A percentile compares a stretch with the other conserved stretches of the same genome.
Conservation (phyloP, 352 stramenopile genomes). For the Elongisporangium undulatum region DNA sequence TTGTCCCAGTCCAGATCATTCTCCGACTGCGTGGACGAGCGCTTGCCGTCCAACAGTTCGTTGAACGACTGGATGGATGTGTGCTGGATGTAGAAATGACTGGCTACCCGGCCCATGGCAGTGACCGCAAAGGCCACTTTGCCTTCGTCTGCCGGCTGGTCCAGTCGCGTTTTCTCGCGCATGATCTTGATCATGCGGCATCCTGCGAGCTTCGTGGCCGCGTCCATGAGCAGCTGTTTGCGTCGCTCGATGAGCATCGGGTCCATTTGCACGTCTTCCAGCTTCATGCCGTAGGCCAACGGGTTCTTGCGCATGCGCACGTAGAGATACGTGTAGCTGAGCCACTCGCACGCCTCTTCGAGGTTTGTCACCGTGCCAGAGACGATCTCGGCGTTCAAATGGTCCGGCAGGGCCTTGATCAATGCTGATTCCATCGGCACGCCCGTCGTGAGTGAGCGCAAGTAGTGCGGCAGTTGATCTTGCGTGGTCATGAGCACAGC, state of each 20-base stretch:
- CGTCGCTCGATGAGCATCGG: conserved; percentile 75
- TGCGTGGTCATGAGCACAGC: conserved; percentile 98
- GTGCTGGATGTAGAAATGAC: conserved; percentile 99
- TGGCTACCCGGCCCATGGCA: conserved; percentile 96
- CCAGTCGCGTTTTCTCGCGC: conserved; percentile 41
- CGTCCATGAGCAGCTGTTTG: conserved; percentile 67
- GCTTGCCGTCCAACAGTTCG: conserved; percentile 82
- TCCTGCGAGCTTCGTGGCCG: conserved; percentile 63
- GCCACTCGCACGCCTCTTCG: conserved; percentile 94
- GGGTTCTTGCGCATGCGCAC: conserved; percentile 98
- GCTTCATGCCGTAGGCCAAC: conserved; percentile 95
- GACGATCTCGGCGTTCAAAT: conserved; percentile 99
- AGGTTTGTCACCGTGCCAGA: conserved; percentile 98
- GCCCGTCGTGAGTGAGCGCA: conserved; percentile 93
- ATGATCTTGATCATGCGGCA: conserved; percentile 86
- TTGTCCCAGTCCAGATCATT: conserved; percentile 67
- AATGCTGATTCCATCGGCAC: conserved; percentile 98
- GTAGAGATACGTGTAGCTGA: conserved; percentile 99
- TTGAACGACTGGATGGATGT: conserved; percentile 98
- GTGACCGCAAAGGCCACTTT: conserved; percentile 90
- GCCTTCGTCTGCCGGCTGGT: conserved; percentile 22
- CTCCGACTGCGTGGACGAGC: conserved; percentile 17
- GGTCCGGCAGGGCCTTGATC: conserved; percentile 98
- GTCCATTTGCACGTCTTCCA: conserved; percentile 91
- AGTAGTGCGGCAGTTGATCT: conserved; percentile 90